Evolutionary conservation across 2,329 filamentous ascomycete species (phyloP), one percentile per base, ranked within the genome.

Genomic region (Colletotrichum sp.): DNA sequence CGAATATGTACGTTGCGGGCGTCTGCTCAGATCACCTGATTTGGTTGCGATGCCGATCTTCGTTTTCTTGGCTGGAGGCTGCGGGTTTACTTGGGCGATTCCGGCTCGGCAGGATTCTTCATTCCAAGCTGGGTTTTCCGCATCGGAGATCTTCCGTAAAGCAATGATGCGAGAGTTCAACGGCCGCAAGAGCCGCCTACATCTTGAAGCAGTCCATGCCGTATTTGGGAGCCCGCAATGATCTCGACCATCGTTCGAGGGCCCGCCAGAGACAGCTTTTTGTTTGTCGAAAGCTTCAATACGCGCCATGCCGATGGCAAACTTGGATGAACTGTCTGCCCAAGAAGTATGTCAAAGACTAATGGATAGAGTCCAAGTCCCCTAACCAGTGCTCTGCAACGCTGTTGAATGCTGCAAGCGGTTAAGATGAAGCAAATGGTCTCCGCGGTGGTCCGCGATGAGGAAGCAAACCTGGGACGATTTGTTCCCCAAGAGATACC

Each of bases 151-250:
- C 59, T 83, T 85, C 44, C 85, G 84, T 7, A 89, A 79, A 3
- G 83, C 80, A n/a, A 81, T 79, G 28, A 90, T 78, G 12, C 88
- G 85, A 9, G 86, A 84, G 34, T 88, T 84, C 1, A 90, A 80
- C 39, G 88, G 88, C 5, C 88, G 87, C 21, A 90, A 83, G 7
- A 89, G 79, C 4, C 87, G 84, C 64, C 87, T 85, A 60, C 88
- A 90, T 71, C 87, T 82, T 66, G 86, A 84, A 7, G 88, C 86
- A 6, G 87, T 89, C 88, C 88, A 90, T 15, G 59, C 12, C 5
- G 44, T 18, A 8, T 16, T 24, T 24, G 59, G 28, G 12, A 34
- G 28, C n/a, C 18, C 7, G 59, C n/a, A 10, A 15, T 36, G 34
- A 21, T 62, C 16, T 32, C 59, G 59, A 21, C 15, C 30, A 36